A percentile compares a stretch with the other conserved stretches of the same genome.
These are phyloP conservation scores for Coniferiporia weirii DNA, from an alignment of 1,284 basidiomycete species.

Conservation along the genomic window DNA sequence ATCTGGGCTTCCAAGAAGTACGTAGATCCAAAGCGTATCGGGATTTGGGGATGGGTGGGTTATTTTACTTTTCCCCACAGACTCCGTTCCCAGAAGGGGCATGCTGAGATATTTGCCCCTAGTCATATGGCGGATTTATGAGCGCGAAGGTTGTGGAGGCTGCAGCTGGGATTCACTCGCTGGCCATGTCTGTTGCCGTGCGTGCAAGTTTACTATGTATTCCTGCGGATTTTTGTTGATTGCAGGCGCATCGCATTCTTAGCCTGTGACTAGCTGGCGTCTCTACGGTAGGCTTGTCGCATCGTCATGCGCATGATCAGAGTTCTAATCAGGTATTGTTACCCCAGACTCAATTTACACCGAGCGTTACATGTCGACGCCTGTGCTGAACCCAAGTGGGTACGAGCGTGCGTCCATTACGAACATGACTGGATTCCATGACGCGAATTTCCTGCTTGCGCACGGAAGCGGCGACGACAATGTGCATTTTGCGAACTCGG, in stretches of 20 bases:
- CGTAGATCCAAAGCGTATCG: conserved; percentile 78
- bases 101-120: conserved; percentile 12
- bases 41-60: conserved; percentile 92
- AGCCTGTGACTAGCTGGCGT: conserved; percentile 84
- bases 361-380: conserved; percentile 94
- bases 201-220: conserved; percentile 29
- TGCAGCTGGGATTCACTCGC: conserved; percentile 75
- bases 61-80: background rate
- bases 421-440: conserved; percentile 78
- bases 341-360: conserved; percentile 80
- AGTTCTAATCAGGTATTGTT: conserved; percentile 8
- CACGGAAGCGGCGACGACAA: conserved; percentile 96
- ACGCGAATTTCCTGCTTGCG: conserved; percentile 78
- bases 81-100: background rate
- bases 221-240: background rate
- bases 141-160: conserved; percentile 88
- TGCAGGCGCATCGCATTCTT: background rate
- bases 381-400: conserved; percentile 69
- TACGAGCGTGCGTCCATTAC: conserved; percentile 84
- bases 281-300: conserved; percentile 55
- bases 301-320: conserved; percentile 21
- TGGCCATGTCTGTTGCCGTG: conserved; percentile 88
- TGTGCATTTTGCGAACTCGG: conserved; percentile 89
- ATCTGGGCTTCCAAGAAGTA: conserved; percentile 73
- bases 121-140: conserved; percentile 95